Conservation (phyloP, 2,329 filamentous ascomycete species). For the Cladosporium sp. region DNA sequence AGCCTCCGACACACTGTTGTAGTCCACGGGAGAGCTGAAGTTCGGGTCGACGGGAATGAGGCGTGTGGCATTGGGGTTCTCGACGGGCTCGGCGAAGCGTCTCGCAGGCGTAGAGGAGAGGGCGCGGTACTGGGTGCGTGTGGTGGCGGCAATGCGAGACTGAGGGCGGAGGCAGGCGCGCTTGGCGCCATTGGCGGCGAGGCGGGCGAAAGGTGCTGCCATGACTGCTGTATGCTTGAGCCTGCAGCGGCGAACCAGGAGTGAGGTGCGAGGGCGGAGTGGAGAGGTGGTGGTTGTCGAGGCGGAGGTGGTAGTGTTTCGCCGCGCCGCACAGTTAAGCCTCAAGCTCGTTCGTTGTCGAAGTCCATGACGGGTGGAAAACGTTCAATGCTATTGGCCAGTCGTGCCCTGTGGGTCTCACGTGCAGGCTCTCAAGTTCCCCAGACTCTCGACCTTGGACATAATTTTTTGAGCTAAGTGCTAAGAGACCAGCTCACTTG, state of each 20-base stretch:
- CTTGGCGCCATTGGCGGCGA: constrained; percentile 64
- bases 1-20: constrained; percentile 44
- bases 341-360: neutral
- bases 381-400: neutral
- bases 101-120: constrained; percentile 64
- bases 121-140: constrained; percentile 46
- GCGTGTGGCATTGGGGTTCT: constrained; percentile 52
- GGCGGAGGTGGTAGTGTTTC: constrained; percentile 6
- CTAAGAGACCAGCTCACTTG: neutral
- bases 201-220: constrained; percentile 66
- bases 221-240: constrained; percentile 45
- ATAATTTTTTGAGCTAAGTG: neutral
- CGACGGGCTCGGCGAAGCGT: constrained; percentile 56
- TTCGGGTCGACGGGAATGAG: constrained; percentile 62
- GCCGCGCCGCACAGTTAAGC: neutral
- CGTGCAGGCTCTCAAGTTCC: too few species aligned
- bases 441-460: neutral
- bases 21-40: constrained; percentile 51
- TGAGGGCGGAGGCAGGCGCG: constrained; percentile 59
- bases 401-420: too few species aligned
- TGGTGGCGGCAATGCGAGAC: constrained; percentile 34
- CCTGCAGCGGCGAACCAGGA: constrained; percentile 3
- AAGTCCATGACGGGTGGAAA: neutral
- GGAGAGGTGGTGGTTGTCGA: constrained; percentile 16
- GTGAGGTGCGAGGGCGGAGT: constrained; percentile 9